Evolutionary conservation across 768 basidiomycete genomes (phyloP), one percentile per base, ranked within the genome.

Genomic region (Lactarius quietus): DNA sequence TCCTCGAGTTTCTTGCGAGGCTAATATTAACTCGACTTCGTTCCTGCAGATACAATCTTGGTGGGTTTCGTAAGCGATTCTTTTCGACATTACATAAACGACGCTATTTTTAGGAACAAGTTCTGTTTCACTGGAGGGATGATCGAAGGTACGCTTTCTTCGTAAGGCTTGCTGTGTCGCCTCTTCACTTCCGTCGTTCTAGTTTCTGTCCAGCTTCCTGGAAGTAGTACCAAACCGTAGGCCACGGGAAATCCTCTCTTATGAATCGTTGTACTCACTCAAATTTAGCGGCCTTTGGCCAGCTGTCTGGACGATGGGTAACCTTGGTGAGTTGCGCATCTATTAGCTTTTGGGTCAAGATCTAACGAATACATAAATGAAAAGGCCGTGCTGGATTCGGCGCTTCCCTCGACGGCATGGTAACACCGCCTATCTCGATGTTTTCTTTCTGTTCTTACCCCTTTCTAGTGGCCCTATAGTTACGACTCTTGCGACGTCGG

Each of bases 361-460:
- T 9, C 51, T 59, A 45, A 62, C 26, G 20, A 9, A 28, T 6
- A 9, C 23, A 1, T 7, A n/a, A 9, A 39, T 35, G 6, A 33
- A 45, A 67, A 80, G 89, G 94, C 55, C 84, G 94, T 53, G 93
- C 92, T 29, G 93, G 94, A 26, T 95, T 88, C 74, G 94, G 94
- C 70, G 93, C 92, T 38, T 83, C 84, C 70, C 80, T 93, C 1
- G 94, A 96, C 61, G 93, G 94, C 67, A 83, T 87, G 82, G 87
- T 89, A 75, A 23, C 84, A 54, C 65, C 61, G 54, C 57, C 56
- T 61, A 39, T 58, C 28, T 28, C 26, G 43, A 57, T 38, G 39
- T 33, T 31, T 17, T 15, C 57, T 59, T 59, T 53, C 68, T 29
- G 62, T 26, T 55, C 58, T 36, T 45, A 43, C 67, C 29, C 56